Conservation (phyloP, 192 early-diverging fungal species). For the Linnemannia exigua region DNA sequence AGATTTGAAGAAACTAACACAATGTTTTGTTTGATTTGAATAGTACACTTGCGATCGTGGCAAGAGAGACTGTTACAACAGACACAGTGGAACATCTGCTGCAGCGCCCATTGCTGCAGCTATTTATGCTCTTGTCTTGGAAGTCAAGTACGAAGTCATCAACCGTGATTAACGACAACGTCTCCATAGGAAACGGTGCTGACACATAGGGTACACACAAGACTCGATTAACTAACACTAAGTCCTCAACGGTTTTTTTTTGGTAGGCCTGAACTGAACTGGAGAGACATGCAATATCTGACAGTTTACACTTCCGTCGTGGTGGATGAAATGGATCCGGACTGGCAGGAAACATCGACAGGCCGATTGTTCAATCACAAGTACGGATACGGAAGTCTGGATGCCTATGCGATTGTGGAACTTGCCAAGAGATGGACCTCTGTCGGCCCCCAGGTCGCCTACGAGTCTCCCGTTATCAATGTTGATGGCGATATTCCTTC, state of each 20-base stretch:
- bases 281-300: conserved; percentile 93
- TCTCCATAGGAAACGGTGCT: not conserved
- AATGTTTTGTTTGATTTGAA: not conserved
- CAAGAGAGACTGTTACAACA: conserved; percentile 73
- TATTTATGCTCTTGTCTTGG: conserved; percentile 85
- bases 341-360: conserved; percentile 77
- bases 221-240: not conserved
- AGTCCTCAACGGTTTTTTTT: not conserved
- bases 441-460: conserved; percentile 74
- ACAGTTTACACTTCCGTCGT: conserved; percentile 82
- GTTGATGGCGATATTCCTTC: conserved; percentile 73
- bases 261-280: conserved; percentile 86
- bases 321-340: conserved; percentile 72
- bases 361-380: conserved; percentile 89
- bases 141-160: conserved; percentile 37
- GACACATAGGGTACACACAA: not conserved
- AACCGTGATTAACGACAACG: not conserved
- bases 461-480: conserved; percentile 57
- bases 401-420: conserved; percentile 83
- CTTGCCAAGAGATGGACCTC: conserved; percentile 73
- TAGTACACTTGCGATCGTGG: conserved; percentile 85
- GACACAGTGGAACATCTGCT: conserved; percentile 92
- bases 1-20: not conserved
- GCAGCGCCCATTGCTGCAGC: conserved; percentile 93
- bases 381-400: conserved; percentile 92